Evolutionary conservation across 768 basidiomycete species (phyloP).

Genomic region (Naganishia vaughanmartiniae): DNA sequence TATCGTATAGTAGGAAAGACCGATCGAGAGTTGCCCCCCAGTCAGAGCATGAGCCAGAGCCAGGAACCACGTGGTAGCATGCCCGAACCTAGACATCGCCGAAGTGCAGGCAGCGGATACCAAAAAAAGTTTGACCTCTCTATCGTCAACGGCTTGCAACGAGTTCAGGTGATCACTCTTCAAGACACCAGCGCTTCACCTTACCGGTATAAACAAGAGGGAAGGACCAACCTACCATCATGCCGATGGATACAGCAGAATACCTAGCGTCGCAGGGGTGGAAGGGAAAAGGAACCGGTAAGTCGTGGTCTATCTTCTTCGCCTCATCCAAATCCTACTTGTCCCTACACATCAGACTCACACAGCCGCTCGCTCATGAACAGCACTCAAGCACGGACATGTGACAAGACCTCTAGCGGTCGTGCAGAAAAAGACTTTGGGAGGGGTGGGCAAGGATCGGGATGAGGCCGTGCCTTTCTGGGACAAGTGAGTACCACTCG

Average conservation of each 20-base stretch:
- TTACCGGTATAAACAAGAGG: background rate
- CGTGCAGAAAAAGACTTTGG: slow-evolving; percentile 77
- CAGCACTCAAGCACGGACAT: slow-evolving; percentile 76
- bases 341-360: too few species aligned
- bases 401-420: slow-evolving; percentile 72
- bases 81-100: slow-evolving; percentile 1
- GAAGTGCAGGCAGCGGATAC: slow-evolving; percentile 5
- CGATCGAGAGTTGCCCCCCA: background rate
- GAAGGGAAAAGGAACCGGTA: slow-evolving; percentile 71
- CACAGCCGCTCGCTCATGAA: background rate
- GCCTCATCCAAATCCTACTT: background rate
- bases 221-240: slow-evolving; percentile 1
- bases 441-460: slow-evolving; percentile 84
- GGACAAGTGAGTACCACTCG: slow-evolving; percentile 77
- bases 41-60: background rate
- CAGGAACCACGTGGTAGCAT: background rate
- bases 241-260: slow-evolving; percentile 30
- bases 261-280: slow-evolving; percentile 64
- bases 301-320: slow-evolving; percentile 18
- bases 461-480: slow-evolving; percentile 97
- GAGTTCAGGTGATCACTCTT: too few species aligned
- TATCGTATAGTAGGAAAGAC: background rate
- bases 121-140: slow-evolving; percentile 6
- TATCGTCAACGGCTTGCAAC: background rate
- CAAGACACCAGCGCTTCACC: too few species aligned